Evolutionary conservation across 2,329 filamentous ascomycete genomes (phyloP).

Genomic region (Elsinoe batatas): DNA sequence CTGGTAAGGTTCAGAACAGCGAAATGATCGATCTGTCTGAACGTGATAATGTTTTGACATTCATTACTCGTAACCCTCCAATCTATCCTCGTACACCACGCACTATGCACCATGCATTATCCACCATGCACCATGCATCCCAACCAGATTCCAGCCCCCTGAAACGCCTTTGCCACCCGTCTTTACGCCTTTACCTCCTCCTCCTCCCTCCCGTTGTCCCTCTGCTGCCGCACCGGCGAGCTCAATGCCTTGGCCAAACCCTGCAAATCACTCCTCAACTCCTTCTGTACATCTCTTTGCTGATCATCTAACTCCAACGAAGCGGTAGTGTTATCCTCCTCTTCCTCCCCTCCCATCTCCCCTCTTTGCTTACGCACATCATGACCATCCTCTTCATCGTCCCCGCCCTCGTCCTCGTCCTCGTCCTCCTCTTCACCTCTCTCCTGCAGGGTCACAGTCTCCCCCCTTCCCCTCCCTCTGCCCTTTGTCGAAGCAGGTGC

Average conservation of each 20-base stretch:
- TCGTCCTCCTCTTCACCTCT: conserved; percentile 14
- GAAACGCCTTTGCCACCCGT: neutral
- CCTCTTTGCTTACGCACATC: neutral
- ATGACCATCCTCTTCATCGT: conserved; percentile 1
- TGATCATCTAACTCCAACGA: conserved; percentile 5
- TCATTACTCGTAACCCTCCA: too few species aligned
- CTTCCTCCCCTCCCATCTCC: neutral
- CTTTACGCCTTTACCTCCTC: neutral
- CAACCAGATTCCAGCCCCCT: neutral
- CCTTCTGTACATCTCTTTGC: neutral
- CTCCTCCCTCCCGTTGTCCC: neutral
- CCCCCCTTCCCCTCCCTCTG: neutral
- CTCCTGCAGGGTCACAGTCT: conserved; percentile 19
- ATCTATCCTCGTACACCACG: too few species aligned
- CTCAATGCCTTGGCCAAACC: conserved; percentile 12
- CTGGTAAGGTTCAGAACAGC: too few species aligned
- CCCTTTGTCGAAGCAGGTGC: neutral
- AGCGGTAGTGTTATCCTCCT: conserved; percentile 12
- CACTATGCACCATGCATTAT: too few species aligned
- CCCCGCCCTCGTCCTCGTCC: conserved; percentile 13
- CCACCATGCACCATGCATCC: too few species aligned
- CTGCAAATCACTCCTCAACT: conserved; percentile 5
- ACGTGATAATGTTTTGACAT: too few species aligned
- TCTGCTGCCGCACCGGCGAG: neutral
- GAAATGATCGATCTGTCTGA: too few species aligned